Evolutionary conservation across 1,139 yeast genomes (phyloP).

Genomic region (Pichia kudriavzevii): DNA sequence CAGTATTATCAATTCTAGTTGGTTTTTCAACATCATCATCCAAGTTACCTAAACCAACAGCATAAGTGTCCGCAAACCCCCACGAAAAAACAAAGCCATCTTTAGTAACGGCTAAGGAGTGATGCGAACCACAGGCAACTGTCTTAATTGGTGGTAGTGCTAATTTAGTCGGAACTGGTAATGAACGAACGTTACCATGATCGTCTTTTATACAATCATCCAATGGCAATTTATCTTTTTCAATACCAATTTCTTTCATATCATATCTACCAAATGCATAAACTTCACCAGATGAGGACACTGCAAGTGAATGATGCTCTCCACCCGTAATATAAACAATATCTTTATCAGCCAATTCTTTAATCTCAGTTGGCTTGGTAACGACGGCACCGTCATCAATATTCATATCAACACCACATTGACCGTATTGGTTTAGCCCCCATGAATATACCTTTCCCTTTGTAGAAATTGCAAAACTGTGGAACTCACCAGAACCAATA

Average conservation of each 20-base stretch:
- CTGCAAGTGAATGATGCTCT: slow-evolving; percentile 84
- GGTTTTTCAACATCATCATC: slow-evolving; percentile 89
- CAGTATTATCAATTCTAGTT: slow-evolving; percentile 84
- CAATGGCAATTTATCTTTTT: slow-evolving; percentile 46
- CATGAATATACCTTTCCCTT: slow-evolving; percentile 70
- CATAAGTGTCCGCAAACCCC: slow-evolving; percentile 98
- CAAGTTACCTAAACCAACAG: slow-evolving; percentile 87
- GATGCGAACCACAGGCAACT: slow-evolving; percentile 85
- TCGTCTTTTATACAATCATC: slow-evolving; percentile 59
- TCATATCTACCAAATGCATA: slow-evolving; percentile 88
- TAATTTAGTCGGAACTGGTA: slow-evolving; percentile 75
- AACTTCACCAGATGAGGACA: slow-evolving; percentile 63
- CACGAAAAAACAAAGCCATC: slow-evolving; percentile 88
- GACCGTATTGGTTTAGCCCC: slow-evolving; percentile 97
- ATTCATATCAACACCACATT: slow-evolving; percentile 68
- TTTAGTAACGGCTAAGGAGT: slow-evolving; percentile 74
- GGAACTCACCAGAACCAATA: slow-evolving; percentile 92
- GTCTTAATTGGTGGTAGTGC: slow-evolving; percentile 53
- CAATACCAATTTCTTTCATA: slow-evolving; percentile 85
- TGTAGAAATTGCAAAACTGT: slow-evolving; percentile 82
- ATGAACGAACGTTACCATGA: slow-evolving; percentile 77
- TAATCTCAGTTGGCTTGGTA: slow-evolving; percentile 68
- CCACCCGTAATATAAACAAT: slow-evolving; percentile 76
- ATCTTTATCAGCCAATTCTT: slow-evolving; percentile 47
- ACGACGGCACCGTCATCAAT: slow-evolving; percentile 78